A percentile compares a stretch with the other conserved stretches of the same genome.
Conservation (phyloP, 169 alveolate species). For the Cryptosporidium muris region DNA sequence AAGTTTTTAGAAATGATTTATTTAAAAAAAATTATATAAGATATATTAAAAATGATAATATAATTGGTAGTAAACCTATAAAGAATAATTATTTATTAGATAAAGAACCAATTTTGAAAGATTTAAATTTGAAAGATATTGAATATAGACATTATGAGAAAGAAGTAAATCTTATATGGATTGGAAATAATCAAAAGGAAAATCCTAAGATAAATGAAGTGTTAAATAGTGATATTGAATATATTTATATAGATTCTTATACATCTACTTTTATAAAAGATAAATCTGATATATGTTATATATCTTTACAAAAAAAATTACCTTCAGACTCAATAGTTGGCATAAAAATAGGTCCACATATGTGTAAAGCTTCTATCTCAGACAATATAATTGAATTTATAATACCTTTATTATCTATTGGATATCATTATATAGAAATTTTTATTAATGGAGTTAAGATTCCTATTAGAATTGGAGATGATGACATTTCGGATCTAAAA, state of each 20-base stretch:
- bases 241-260: constrained; percentile 35
- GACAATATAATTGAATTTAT: constrained; percentile 53
- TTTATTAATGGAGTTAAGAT: constrained; percentile 44
- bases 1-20: too few species aligned
- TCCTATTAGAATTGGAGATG: constrained; percentile 53
- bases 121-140: too few species aligned
- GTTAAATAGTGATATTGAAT: not conserved
- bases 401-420: constrained; percentile 50
- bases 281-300: constrained; percentile 40
- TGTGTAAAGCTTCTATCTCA: constrained; percentile 30
- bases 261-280: constrained; percentile 30
- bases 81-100: too few species aligned
- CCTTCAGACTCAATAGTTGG: constrained; percentile 60
- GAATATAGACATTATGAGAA: not conserved
- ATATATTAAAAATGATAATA: too few species aligned
- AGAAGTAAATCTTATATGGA: constrained; percentile 52
- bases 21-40: too few species aligned
- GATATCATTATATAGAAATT: constrained; percentile 38
- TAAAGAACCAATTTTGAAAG: too few species aligned
- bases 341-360: constrained; percentile 41
- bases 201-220: not conserved
- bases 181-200: not conserved
- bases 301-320: constrained; percentile 20
- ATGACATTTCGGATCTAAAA: constrained; percentile 36
- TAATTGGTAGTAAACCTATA: too few species aligned